A percentile compares a stretch with the other conserved stretches of the same genome.
These are phyloP conservation scores for Suhomyces kilbournensis DNA, from an alignment of 805 yeast genomes.

Conservation along the genomic window DNA sequence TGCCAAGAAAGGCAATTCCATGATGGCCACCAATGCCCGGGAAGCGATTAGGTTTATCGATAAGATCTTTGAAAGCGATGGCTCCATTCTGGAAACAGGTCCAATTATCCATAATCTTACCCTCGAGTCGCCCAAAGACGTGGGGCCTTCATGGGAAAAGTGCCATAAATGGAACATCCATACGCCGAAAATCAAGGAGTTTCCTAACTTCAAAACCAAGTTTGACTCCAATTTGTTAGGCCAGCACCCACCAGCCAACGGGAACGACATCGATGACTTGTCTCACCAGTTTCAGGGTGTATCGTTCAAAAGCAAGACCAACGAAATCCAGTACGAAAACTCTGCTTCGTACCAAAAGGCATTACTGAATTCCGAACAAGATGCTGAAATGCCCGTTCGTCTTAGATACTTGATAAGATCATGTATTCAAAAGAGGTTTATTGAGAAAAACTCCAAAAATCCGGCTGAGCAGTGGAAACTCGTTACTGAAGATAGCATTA, in stretches of 20 bases:
- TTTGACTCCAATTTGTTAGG: conserved; percentile 29
- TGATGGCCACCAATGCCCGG: conserved; percentile 61
- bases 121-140: conserved; percentile 41
- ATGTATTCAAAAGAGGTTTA: conserved; percentile 51
- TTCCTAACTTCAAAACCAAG: conserved; percentile 42
- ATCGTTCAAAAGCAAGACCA: conserved; percentile 9
- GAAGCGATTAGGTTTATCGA: conserved; percentile 65
- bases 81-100: conserved; percentile 6
- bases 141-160: conserved; percentile 50
- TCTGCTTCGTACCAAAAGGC: conserved; percentile 23
- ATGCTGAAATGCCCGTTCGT: conserved; percentile 50
- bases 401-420: conserved; percentile 55
- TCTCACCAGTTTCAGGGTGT: conserved; percentile 2
- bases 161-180: conserved; percentile 45
- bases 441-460: conserved; percentile 33
- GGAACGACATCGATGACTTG: conserved; percentile 3
- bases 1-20: conserved; percentile 43
- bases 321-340: conserved; percentile 30
- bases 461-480: conserved; percentile 48
- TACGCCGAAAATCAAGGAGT: conserved; percentile 48
- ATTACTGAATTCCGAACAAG: conserved; percentile 22
- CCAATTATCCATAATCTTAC: conserved; percentile 19
- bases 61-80: conserved; percentile 27
- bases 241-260: neutral
- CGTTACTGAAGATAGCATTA: conserved; percentile 58